Base-by-base conservation (phyloP, 2,329 filamentous ascomycete genomes). In the Onygenales sp. region DNA sequence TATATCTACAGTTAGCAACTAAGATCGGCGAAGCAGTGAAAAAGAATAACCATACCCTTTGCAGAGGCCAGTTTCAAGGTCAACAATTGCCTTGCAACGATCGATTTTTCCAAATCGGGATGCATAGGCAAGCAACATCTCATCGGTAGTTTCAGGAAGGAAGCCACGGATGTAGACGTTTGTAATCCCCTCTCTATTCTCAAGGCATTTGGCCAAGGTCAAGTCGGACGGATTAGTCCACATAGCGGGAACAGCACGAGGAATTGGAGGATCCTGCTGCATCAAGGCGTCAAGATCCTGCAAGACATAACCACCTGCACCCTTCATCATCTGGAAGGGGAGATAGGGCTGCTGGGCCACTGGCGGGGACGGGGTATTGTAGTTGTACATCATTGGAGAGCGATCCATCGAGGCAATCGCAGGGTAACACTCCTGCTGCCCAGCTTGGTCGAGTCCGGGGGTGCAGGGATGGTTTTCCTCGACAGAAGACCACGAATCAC, bases 101-200 rank as follows among this genome's bases (percentile, higher is more conserved):
- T 95, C 89, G 54, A 98, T 93, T 56, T 86, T 84, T 42, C 93
- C 94, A 66, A 97, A 98, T 49, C 92, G 87, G 61, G 82, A 78
- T 43, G 92, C 86, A 73, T 93, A 97, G 43, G 79, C 78, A 62
- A 87, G 81, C 14, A 98, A 77, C 66, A 94, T 85, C 49, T 94
- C 87, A 64, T 98, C 93, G 48, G 94, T 93, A 0, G 92, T 98
- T 62, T 94, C 92, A 0, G 93, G 92, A 58, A 95, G 87, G 57
- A 98, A 85, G 14, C 94, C 94, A 56, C 93, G 88, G 59, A 98
- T 96, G 76, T 98, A 98, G 59, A 98, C 92, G 65, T 98, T 98
- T 58, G 90, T 93, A 66, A 97, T 95, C 44, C 91, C 91, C 47
- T 87, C 93, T 55, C 90, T 87, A 65, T 97, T 97, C 72, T 95